Evolutionary conservation across 1,284 basidiomycete genomes (phyloP).

Genomic region (Waitea zeae): DNA sequence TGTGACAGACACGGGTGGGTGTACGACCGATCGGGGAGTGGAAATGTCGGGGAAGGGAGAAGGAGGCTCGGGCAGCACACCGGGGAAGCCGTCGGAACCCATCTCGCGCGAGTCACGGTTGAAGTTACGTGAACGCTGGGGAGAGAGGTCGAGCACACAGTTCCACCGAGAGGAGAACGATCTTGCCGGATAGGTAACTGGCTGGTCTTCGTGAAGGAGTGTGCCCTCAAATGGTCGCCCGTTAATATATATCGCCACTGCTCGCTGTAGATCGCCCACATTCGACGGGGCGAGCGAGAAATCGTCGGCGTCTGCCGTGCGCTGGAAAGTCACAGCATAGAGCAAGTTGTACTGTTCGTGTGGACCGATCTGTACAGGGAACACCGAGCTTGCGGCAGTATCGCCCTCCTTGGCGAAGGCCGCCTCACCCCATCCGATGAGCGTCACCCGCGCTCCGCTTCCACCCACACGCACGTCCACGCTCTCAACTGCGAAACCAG

Average conservation of each 20-base stretch:
- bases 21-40: no score
- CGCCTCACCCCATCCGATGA: slow-evolving; percentile 51
- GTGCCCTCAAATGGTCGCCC: slow-evolving; percentile 60
- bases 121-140: slow-evolving; percentile 11
- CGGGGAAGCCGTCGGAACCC: slow-evolving; percentile 5
- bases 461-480: slow-evolving; percentile 61
- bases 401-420: slow-evolving; percentile 19
- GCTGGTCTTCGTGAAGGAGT: no score
- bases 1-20: no score
- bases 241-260: slow-evolving; percentile 62
- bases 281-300: slow-evolving; percentile 16
- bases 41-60: slow-evolving; percentile 43
- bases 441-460: slow-evolving; percentile 49
- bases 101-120: slow-evolving; percentile 9
- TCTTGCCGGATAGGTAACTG: slow-evolving; percentile 35
- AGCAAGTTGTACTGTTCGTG: slow-evolving; percentile 76
- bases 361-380: slow-evolving; percentile 52
- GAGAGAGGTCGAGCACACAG: slow-evolving; percentile 63
- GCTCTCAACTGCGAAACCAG: slow-evolving; percentile 55
- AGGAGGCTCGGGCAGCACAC: slow-evolving; percentile 48
- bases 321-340: slow-evolving; percentile 65
- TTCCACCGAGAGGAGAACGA: slow-evolving; percentile 78
- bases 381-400: slow-evolving; percentile 28
- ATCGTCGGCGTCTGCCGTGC: slow-evolving; percentile 36
- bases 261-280: slow-evolving; percentile 39